A percentile compares a stretch with the other conserved stretches of the same genome.
Evolutionary conservation across 2,329 filamentous ascomycete species (phyloP).

Genomic region (Septoria petroselini): DNA sequence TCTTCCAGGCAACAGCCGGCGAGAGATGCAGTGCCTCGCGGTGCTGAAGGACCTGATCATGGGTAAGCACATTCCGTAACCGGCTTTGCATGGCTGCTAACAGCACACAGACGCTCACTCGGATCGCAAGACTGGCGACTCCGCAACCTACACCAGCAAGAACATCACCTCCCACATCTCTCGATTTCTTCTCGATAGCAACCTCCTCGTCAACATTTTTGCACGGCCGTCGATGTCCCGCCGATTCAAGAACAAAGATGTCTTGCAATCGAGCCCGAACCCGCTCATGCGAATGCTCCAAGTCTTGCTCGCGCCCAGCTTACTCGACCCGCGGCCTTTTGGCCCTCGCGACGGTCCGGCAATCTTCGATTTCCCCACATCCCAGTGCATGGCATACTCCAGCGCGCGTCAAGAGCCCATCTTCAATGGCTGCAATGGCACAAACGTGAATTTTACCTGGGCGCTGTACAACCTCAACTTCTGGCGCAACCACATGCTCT

Average conservation of each 20-base stretch:
- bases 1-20: slow-evolving; percentile 23
- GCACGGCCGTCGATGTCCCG: not conserved
- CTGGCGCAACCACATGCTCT: slow-evolving; percentile 52
- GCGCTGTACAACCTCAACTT: slow-evolving; percentile 51
- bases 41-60: slow-evolving; percentile 45
- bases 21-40: slow-evolving; percentile 39
- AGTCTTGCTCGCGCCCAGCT: slow-evolving; percentile 33
- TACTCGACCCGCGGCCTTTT: slow-evolving; percentile 25
- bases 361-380: slow-evolving; percentile 41
- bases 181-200: slow-evolving; percentile 4
- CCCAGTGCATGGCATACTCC: slow-evolving; percentile 48
- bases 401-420: slow-evolving; percentile 38
- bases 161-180: slow-evolving; percentile 3
- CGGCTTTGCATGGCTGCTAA: slow-evolving; percentile 15
- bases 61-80: slow-evolving; percentile 37
- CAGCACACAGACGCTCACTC: slow-evolving; percentile 8
- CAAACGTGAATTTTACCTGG: slow-evolving; percentile 47
- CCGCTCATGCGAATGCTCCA: slow-evolving; percentile 32
- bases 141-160: not conserved
- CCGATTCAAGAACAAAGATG: not conserved
- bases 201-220: slow-evolving; percentile 14
- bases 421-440: slow-evolving; percentile 41
- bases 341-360: slow-evolving; percentile 3
- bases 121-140: not conserved
- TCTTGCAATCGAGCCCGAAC: slow-evolving; percentile 1